These are phyloP conservation scores for Saitozyma podzolica DNA, from an alignment of 768 basidiomycete genomes.

Conservation along the genomic window DNA sequence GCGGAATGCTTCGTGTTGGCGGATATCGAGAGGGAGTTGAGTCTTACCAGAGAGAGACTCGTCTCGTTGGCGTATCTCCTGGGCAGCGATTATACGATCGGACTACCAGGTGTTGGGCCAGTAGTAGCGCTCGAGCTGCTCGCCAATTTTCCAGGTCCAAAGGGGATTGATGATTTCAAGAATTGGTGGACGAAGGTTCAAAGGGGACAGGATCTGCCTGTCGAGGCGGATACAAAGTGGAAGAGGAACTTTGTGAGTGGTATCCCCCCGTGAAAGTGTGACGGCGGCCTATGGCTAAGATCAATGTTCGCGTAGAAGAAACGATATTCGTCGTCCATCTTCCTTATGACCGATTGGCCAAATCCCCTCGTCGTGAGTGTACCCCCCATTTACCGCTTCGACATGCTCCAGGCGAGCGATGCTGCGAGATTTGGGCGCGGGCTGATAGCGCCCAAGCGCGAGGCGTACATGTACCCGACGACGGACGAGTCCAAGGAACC, in stretches of 20 bases:
- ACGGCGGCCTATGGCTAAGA: background rate
- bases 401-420: background rate
- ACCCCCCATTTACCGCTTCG: background rate
- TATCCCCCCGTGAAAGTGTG: background rate
- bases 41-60: constrained; percentile 79
- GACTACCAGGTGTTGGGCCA: constrained; percentile 86
- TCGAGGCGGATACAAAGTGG: constrained; percentile 74
- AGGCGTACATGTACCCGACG: constrained; percentile 88
- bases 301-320: constrained; percentile 65
- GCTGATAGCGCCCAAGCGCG: constrained; percentile 59
- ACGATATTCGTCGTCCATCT: constrained; percentile 74
- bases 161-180: constrained; percentile 81
- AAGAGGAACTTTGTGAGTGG: constrained; percentile 74
- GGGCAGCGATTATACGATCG: constrained; percentile 95
- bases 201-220: constrained; percentile 75
- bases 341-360: constrained; percentile 81
- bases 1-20: constrained; percentile 89
- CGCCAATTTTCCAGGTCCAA: constrained; percentile 84
- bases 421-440: background rate
- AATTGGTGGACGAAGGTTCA: constrained; percentile 96
- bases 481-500: constrained; percentile 89
- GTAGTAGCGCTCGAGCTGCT: constrained; percentile 95
- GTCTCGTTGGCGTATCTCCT: constrained; percentile 88
- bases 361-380: constrained; percentile 78
- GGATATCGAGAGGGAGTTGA: constrained; percentile 83